Evolutionary conservation across 2,329 filamentous ascomycete genomes (phyloP), one percentile per base, ranked within the genome.

Genomic region (Cytospora chrysosperma): DNA sequence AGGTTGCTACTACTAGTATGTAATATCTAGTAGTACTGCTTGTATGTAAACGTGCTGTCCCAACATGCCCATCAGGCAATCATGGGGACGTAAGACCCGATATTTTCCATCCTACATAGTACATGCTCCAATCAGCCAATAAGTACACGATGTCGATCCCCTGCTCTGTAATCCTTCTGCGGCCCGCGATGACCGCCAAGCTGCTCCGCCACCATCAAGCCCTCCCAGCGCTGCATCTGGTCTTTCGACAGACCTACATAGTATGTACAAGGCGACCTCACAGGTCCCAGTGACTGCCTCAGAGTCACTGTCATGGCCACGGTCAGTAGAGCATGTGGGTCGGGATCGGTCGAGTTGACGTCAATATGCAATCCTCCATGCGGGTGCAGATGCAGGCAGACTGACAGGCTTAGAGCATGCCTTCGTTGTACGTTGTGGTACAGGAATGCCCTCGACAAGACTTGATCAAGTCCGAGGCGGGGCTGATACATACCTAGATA

Each of bases 131-230:
- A n/a, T n/a, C n/a, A 21, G 40, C 40, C 40, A 43, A n/a, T 43
- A 8, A 6, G n/a, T n/a, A 43, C 40, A 43, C 21, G 32, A 34
- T 43, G 21, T 43, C 19, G 4, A 21, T 8, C 40, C 40, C 40
- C n/a, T 47, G n/a, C n/a, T 21, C n/a, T 43, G 17, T 43, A 19
- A 43, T 43, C 56, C 37, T 28, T 32, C 56, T 52, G 47, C 47
- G 21, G 34, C 28, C 49, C 24, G 28, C 30, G 24, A 30, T 26
- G 26, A 52, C 26, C 56, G 43, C 56, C 30, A 51, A 52, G 43
- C 27, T 53, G 32, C 57, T 59, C 50, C 58, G 58, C 58, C 58
- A 60, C 57, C 49, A 49, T 53, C 57, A 49, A 21, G 57, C 52
- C 21, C 43, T n/a, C n/a, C n/a, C n/a, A n/a, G n/a, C n/a, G n/a